Evolutionary conservation across 1,139 yeast species (phyloP).

Genomic region (Yamadazyma aaseri): DNA sequence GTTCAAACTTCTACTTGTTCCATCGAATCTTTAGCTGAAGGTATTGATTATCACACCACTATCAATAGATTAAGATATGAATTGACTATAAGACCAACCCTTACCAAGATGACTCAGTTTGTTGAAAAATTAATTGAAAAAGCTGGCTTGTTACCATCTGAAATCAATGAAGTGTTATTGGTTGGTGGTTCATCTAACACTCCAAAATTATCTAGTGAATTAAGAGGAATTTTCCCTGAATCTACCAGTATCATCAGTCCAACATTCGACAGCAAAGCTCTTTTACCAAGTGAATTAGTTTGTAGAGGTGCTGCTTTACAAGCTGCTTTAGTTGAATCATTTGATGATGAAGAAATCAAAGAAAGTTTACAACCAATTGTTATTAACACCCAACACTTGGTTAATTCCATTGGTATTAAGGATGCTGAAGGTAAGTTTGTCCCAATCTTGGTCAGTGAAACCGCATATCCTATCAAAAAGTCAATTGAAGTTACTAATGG

Average conservation of each 20-base stretch:
- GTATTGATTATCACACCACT: constrained; percentile 88
- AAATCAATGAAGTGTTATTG: constrained; percentile 85
- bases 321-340: constrained; percentile 82
- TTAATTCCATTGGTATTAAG: constrained; percentile 82
- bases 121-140: constrained; percentile 73
- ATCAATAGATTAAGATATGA: constrained; percentile 95
- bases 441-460: constrained; percentile 76
- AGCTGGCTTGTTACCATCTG: constrained; percentile 83
- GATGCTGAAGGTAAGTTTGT: constrained; percentile 71
- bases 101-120: constrained; percentile 72
- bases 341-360: constrained; percentile 81
- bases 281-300: constrained; percentile 85
- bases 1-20: constrained; percentile 89
- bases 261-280: constrained; percentile 68
- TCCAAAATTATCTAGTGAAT: constrained; percentile 82
- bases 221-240: constrained; percentile 78
- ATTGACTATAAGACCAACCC: constrained; percentile 76
- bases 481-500: constrained; percentile 66
- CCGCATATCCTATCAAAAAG: constrained; percentile 91
- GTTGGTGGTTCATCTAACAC: constrained; percentile 94
- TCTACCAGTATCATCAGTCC: constrained; percentile 78
- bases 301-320: constrained; percentile 98
- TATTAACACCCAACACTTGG: constrained; percentile 83
- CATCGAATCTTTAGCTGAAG: constrained; percentile 92
- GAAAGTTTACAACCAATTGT: constrained; percentile 87